phyloP scores from a whole-genome alignment of 179 eudicot species.

The Silene vulgaris region DNA sequence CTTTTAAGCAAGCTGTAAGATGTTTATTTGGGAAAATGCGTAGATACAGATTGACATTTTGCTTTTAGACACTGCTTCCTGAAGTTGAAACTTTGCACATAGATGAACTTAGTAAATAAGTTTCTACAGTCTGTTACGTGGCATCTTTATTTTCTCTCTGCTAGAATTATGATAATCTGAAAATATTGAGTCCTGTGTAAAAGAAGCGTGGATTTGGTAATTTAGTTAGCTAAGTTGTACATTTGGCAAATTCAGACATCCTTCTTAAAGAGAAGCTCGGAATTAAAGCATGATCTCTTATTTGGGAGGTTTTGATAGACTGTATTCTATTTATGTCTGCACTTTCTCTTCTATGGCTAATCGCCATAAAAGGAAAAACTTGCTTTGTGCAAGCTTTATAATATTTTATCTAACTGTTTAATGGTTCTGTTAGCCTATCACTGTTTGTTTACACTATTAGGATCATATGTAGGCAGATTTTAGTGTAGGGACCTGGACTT shows the following conservation, averaged over 20 bases:
- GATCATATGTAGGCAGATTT: too few relatives aligned
- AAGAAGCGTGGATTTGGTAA: not conserved
- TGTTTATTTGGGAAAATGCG: slow-evolving; percentile 15
- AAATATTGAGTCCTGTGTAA: not conserved
- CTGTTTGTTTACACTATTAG: too few relatives aligned
- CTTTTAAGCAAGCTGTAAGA: slow-evolving; percentile 77
- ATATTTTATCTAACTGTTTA: too few relatives aligned
- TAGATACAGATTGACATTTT: not conserved
- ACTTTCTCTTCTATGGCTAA: not conserved
- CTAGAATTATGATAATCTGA: slow-evolving; percentile 2
- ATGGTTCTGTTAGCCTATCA: too few relatives aligned
- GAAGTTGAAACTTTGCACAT: not conserved
- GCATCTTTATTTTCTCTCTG: not conserved
- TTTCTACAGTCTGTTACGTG: not conserved
- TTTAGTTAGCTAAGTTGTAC: not conserved
- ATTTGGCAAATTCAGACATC: not conserved
- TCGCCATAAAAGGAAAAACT: not conserved
- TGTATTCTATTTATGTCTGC: not conserved
- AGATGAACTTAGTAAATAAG: not conserved
- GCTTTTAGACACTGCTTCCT: not conserved
- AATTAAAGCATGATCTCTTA: not conserved
- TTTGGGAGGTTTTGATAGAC: slow-evolving; percentile 1
- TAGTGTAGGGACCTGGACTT: too few relatives aligned
- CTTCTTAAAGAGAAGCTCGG: not conserved
- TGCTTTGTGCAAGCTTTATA: too few relatives aligned